A percentile compares a stretch with the other conserved stretches of the same genome.
Evolutionary conservation across 176 grass and related monocot genomes (phyloP).

Genomic region (Raddia distichophylla): DNA sequence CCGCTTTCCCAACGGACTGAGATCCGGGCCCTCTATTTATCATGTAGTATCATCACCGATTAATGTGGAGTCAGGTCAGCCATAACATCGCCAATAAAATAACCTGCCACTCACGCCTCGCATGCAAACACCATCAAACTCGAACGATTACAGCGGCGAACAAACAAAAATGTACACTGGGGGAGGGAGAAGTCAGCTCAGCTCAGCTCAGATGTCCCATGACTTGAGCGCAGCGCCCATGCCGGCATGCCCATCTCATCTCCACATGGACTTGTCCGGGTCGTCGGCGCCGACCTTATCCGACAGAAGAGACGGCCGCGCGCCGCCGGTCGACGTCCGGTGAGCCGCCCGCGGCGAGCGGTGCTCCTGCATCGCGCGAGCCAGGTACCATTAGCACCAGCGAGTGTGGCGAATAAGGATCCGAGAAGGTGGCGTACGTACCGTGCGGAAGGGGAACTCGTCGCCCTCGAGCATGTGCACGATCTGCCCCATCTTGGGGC

Average conservation of each 20-base stretch:
- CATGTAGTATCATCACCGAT: not conserved
- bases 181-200: constrained; percentile 39
- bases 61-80: not conserved
- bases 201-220: not conserved
- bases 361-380: constrained; percentile 54
- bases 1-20: too few species aligned
- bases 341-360: constrained; percentile 55
- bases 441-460: constrained; percentile 86
- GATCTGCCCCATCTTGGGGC: constrained; percentile 89
- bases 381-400: not conserved
- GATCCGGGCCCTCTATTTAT: too few species aligned
- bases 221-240: too few species aligned
- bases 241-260: constrained; percentile 49
- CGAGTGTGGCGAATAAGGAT: too few species aligned
- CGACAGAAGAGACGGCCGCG: constrained; percentile 59
- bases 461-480: constrained; percentile 94
- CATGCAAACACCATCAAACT: constrained; percentile 30
- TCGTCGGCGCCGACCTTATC: constrained; percentile 55
- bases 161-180: constrained; percentile 56
- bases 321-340: constrained; percentile 40
- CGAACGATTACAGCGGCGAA: constrained; percentile 22
- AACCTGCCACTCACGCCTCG: constrained; percentile 33
- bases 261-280: constrained; percentile 68
- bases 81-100: not conserved
- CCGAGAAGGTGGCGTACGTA: not conserved